Evolutionary conservation across 2,329 filamentous ascomycete genomes (phyloP).

Genomic region (Sclerotiophoma versabilis): DNA sequence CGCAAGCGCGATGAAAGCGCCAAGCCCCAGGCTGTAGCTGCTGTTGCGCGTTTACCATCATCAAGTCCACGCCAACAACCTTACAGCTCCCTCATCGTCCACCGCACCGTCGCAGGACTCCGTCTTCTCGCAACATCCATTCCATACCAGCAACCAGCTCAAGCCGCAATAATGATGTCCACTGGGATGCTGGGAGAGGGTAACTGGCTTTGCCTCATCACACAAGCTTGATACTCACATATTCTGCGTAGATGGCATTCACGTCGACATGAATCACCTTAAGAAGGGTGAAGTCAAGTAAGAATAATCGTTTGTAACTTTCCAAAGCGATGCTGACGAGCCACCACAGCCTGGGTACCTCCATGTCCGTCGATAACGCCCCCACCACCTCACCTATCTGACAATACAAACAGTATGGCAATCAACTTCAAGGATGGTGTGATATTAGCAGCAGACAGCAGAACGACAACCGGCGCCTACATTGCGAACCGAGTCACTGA

Average conservation of each 20-base stretch:
- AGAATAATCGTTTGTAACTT: constrained; percentile 49
- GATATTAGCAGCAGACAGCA: constrained; percentile 95
- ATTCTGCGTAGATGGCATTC: constrained; percentile 83
- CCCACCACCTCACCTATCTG: constrained; percentile 26
- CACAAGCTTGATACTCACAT: constrained; percentile 35
- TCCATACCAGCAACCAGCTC: constrained; percentile 4
- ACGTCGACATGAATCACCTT: constrained; percentile 97
- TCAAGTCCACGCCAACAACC: constrained; percentile 14
- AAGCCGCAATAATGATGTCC: constrained; percentile 36
- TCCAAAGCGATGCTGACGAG: constrained; percentile 28
- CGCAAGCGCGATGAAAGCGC: constrained; percentile 16
- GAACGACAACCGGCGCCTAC: constrained; percentile 97
- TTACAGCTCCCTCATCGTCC: constrained; percentile 13
- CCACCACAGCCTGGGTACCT: constrained; percentile 81
- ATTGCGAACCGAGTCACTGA: constrained; percentile 99
- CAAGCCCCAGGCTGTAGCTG: constrained; percentile 27
- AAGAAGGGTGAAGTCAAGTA: constrained; percentile 99
- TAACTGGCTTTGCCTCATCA: constrained; percentile 23
- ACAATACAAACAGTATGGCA: constrained; percentile 75
- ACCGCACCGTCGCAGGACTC: constrained; percentile 6
- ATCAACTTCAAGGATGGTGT: constrained; percentile 99
- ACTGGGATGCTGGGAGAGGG: constrained; percentile 51
- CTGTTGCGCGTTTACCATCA: constrained; percentile 18
- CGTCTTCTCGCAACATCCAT: not conserved
- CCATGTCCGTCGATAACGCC: constrained; percentile 72